Percentiles rank a stretch among this genome's conserved stretches.
These are phyloP conservation scores for Kluyveromyces aestuarii DNA, from an alignment of 805 yeast species.

Conservation along the genomic window DNA sequence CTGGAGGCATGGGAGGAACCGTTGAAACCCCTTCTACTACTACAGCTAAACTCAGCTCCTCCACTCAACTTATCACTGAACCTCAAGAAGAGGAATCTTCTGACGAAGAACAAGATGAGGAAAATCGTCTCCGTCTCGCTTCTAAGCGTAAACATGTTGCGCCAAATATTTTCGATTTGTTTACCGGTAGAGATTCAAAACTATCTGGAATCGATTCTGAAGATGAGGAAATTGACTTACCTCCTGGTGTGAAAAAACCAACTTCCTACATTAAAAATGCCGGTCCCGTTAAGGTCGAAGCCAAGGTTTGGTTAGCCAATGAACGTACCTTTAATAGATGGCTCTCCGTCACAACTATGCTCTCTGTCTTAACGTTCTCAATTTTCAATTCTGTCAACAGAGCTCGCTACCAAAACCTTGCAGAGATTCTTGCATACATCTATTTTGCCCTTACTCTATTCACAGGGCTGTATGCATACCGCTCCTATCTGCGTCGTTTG, in stretches of 20 bases:
- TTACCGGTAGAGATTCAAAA: slow-evolving; percentile 35
- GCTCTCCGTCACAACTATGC: slow-evolving; percentile 80
- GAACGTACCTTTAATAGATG: slow-evolving; percentile 96
- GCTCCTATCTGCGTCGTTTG: slow-evolving; percentile 61
- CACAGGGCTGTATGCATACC: slow-evolving; percentile 85
- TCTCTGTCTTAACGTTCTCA: slow-evolving; percentile 78
- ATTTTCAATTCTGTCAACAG: slow-evolving; percentile 65
- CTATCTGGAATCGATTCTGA: slow-evolving; percentile 64
- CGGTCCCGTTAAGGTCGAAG: slow-evolving; percentile 90
- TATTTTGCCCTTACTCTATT: slow-evolving; percentile 78
- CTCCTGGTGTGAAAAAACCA: slow-evolving; percentile 86
- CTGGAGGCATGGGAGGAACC: background rate
- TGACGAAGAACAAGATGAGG: slow-evolving; percentile 27
- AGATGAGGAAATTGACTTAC: slow-evolving; percentile 77
- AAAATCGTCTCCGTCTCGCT: slow-evolving; percentile 7
- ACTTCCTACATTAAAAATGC: slow-evolving; percentile 70
- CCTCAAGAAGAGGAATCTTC: slow-evolving; percentile 46
- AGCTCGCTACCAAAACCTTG: slow-evolving; percentile 55
- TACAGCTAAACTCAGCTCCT: background rate
- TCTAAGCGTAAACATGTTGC: slow-evolving; percentile 13
- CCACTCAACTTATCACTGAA: background rate
- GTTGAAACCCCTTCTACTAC: slow-evolving; percentile 2
- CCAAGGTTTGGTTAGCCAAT: slow-evolving; percentile 97
- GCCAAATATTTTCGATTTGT: slow-evolving; percentile 28
- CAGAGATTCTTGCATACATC: slow-evolving; percentile 63